Evolutionary conservation across 371 early-diverging fungal species (phyloP).

Genomic region (Globomyces sp.): DNA sequence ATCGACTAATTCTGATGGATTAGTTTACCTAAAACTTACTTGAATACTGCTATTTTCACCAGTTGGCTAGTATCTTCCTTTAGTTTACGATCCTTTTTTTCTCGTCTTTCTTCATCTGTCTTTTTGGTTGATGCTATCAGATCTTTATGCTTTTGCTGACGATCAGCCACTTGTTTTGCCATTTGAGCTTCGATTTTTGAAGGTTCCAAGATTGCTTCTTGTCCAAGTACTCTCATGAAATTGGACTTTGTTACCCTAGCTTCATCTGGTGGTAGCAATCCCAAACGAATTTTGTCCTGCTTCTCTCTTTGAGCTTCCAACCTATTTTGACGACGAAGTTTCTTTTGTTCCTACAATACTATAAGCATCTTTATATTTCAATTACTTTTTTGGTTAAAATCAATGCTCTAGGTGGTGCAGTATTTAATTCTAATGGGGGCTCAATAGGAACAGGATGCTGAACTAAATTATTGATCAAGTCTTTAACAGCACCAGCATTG

Average conservation of each 20-base stretch:
- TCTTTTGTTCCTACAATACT: constrained; percentile 73
- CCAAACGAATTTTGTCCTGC: constrained; percentile 90
- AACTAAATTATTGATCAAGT: constrained; percentile 72
- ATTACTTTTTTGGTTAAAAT: constrained; percentile 81
- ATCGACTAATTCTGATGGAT: constrained; percentile 62
- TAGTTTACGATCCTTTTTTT: constrained; percentile 71
- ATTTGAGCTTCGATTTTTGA: constrained; percentile 89
- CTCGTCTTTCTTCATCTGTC: constrained; percentile 80
- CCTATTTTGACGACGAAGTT: constrained; percentile 85
- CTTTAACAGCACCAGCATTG: constrained; percentile 20
- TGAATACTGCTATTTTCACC: constrained; percentile 79
- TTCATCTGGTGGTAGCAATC: constrained; percentile 88
- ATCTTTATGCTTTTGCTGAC: constrained; percentile 78
- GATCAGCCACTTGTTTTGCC: constrained; percentile 76
- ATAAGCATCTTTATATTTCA: not conserved
- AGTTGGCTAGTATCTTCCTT: constrained; percentile 66
- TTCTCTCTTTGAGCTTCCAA: constrained; percentile 86
- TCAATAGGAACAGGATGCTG: constrained; percentile 92
- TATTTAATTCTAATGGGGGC: constrained; percentile 70
- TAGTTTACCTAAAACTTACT: constrained; percentile 45
- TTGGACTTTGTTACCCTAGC: constrained; percentile 91
- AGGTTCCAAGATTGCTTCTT: constrained; percentile 90
- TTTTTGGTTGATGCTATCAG: constrained; percentile 80
- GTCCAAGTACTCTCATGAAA: constrained; percentile 89
- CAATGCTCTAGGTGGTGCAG: constrained; percentile 67